Base-by-base conservation (phyloP, 768 basidiomycete genomes). In the Rhodosporidiobolus odoratus region DNA sequence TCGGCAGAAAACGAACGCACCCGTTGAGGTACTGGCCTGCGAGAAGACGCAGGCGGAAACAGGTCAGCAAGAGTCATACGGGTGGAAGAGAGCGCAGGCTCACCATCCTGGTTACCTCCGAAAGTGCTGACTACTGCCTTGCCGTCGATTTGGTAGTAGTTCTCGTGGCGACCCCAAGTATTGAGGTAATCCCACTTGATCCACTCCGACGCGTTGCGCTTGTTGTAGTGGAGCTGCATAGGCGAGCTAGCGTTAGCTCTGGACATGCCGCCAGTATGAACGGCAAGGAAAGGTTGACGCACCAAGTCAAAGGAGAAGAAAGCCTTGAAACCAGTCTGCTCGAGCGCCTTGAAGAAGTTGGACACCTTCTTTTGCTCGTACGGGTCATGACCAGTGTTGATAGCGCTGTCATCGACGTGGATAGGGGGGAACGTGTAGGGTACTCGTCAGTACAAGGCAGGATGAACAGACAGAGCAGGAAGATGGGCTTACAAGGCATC, bases 231-330 rank as follows among this genome's bases (percentile, higher is more conserved):
- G 25, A 65, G 58, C n/a, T n/a, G n/a, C n/a, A n/a, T 25, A 3
- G 4, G 6, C 2, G 12, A 8, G 9, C 27, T 54, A 32, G 25
- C n/a, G 12, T 12, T 13, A 45, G 12, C 15, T 10, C 2, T 2
- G 4, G 5, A 16, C 25, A 19, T 3, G 38, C 19, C 2, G 10
- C 1, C 13, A 0, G 8, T 16, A n/a, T 17, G 54, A 38, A 25
- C 30, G 53, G 30, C 12, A n/a, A 8, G 16, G n/a, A n/a, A n/a
- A n/a, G n/a, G n/a, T n/a, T n/a, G n/a, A n/a, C n/a, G n/a, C n/a
- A n/a, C n/a, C 48, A 66, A 41, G 40, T 66, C 65, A 38, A 71
- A 71, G 21, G 69, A 71, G 64, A 71, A 71, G 60, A 71, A 71
- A 7, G 62, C 48, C 37, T 56, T 48, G 48, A 71, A 66, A 3